A percentile compares a stretch with the other conserved stretches of the same genome.
These are phyloP conservation scores for Nigrograna mackinnonii DNA, from an alignment of 2,329 filamentous ascomycete genomes.

Conservation along the genomic window DNA sequence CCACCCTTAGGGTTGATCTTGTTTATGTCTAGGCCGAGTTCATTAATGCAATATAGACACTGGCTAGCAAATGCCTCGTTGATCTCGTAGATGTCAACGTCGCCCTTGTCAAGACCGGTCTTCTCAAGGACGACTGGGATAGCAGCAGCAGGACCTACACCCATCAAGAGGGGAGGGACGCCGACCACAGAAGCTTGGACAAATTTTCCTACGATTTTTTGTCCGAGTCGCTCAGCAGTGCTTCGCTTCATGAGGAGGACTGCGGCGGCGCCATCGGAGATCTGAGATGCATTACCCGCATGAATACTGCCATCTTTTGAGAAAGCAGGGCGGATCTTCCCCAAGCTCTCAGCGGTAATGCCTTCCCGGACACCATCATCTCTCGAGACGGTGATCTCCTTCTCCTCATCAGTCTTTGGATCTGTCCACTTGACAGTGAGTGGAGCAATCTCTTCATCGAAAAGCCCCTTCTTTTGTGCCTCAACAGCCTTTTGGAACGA, in stretches of 20 bases:
- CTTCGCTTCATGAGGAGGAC: slow-evolving; percentile 95
- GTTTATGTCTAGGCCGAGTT: slow-evolving; percentile 77
- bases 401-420: slow-evolving; percentile 85
- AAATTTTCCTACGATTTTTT: slow-evolving; percentile 90
- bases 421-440: slow-evolving; percentile 86
- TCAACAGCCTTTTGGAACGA: slow-evolving; percentile 89
- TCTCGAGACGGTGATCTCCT: slow-evolving; percentile 77
- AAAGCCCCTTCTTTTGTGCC: slow-evolving; percentile 87
- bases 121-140: slow-evolving; percentile 91
- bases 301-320: slow-evolving; percentile 92
- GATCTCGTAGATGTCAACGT: slow-evolving; percentile 98
- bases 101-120: slow-evolving; percentile 78
- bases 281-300: slow-evolving; percentile 93
- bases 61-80: slow-evolving; percentile 98
- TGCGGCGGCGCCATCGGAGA: slow-evolving; percentile 90
- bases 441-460: slow-evolving; percentile 88
- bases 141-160: slow-evolving; percentile 91
- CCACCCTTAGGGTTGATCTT: slow-evolving; percentile 99
- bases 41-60: slow-evolving; percentile 89
- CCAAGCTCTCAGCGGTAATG: slow-evolving; percentile 85
- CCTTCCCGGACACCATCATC: slow-evolving; percentile 88
- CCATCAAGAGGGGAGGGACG: slow-evolving; percentile 93
- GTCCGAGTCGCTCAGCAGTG: slow-evolving; percentile 84
- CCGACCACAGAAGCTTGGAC: slow-evolving; percentile 84
- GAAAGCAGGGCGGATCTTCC: slow-evolving; percentile 89